Conservation (phyloP, 1,139 yeast genomes). For the Protomyces pachydermus region DNA sequence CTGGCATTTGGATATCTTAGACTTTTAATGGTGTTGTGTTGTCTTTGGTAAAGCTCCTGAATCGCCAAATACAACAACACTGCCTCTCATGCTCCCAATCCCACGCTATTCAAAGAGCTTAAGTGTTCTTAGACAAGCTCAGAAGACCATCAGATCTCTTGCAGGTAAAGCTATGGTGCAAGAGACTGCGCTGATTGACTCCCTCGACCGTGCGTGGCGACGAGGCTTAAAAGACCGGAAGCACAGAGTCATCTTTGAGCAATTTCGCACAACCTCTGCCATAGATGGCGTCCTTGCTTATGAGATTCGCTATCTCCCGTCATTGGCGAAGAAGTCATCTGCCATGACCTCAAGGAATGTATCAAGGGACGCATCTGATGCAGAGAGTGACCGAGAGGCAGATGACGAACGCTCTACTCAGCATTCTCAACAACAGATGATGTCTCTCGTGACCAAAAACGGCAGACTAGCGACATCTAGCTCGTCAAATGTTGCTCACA, state of each 20-base stretch:
- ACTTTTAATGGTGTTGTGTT: no score
- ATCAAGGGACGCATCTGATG: conserved; percentile 2
- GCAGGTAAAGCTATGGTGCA: background rate
- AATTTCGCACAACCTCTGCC: background rate
- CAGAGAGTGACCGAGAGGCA: conserved; percentile 2
- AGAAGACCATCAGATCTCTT: no score
- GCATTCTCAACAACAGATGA: background rate
- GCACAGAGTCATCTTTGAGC: background rate
- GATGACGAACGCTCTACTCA: background rate
- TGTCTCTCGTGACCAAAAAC: background rate
- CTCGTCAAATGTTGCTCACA: background rate
- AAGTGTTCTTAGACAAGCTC: no score
- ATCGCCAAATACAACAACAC: no score
- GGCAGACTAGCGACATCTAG: background rate
- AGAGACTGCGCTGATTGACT: background rate
- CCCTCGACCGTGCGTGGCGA: background rate
- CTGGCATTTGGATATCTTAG: background rate
- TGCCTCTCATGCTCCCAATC: no score
- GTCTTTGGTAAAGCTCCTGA: no score
- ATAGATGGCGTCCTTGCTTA: background rate
- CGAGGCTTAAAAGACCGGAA: background rate
- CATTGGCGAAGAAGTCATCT: conserved; percentile 12
- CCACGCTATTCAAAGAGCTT: no score
- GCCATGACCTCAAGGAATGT: conserved; percentile 4
- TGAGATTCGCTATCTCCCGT: conserved; percentile 18